Evolutionary conservation across 1,284 basidiomycete species (phyloP).

Genomic region (Austroboletus novae-zelandiae): DNA sequence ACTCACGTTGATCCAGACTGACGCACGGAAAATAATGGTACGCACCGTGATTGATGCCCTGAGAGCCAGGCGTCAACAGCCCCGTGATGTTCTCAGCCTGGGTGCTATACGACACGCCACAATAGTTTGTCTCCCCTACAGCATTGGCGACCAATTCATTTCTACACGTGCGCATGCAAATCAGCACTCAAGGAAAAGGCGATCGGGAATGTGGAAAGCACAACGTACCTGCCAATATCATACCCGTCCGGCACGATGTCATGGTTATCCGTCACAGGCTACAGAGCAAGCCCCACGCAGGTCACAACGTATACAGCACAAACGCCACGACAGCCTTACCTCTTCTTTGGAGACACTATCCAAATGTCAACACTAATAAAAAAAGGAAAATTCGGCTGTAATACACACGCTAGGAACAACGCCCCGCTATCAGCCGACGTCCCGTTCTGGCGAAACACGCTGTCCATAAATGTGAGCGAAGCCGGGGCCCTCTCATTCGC

Average conservation of each 20-base stretch:
- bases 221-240: constrained; percentile 43
- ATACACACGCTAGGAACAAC: constrained; percentile 61
- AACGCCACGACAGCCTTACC: constrained; percentile 25
- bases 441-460: constrained; percentile 61
- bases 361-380: neutral
- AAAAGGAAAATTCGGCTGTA: neutral
- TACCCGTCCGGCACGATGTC: constrained; percentile 56
- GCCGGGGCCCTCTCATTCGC: too few species aligned
- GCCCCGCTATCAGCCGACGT: constrained; percentile 52
- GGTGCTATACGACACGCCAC: constrained; percentile 50
- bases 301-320: neutral
- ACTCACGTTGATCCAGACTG: neutral
- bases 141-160: constrained; percentile 45
- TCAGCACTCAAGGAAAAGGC: neutral
- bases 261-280: constrained; percentile 45
- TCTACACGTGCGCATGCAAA: constrained; percentile 22
- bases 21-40: neutral
- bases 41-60: constrained; percentile 25
- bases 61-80: constrained; percentile 16
- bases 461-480: constrained; percentile 19
- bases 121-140: constrained; percentile 41
- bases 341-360: constrained; percentile 61
- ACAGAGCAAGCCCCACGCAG: neutral
- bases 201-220: neutral
- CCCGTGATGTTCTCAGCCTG: constrained; percentile 37